Conservation (phyloP, 495 filamentous ascomycete genomes). For the Penicillium arizonense region DNA sequence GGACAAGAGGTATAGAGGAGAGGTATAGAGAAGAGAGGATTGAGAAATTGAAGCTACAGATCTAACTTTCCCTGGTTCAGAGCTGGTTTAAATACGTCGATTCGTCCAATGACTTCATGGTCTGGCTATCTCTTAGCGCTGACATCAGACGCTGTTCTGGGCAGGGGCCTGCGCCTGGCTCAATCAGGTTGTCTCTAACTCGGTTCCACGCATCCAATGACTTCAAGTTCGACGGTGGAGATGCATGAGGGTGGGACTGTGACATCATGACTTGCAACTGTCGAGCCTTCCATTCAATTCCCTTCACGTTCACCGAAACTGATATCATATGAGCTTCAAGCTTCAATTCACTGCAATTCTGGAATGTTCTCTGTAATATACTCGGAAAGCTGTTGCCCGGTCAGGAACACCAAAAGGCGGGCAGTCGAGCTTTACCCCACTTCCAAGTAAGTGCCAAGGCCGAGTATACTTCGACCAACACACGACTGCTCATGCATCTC, state of each 20-base stretch:
- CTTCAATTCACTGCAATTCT: not conserved
- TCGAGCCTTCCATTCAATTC: not conserved
- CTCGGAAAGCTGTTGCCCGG: no score
- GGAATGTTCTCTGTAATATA: no score
- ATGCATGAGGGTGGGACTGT: not conserved
- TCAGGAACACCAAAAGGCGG: no score
- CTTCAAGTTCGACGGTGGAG: conserved; percentile 1
- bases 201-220: not conserved
- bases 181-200: conserved; percentile 2
- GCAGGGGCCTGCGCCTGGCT: not conserved
- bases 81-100: not conserved
- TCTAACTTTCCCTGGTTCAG: no score
- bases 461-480: no score
- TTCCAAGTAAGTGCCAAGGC: no score
- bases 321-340: not conserved
- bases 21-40: not conserved
- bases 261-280: conserved; percentile 6
- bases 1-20: not conserved
- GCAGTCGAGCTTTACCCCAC: no score
- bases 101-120: conserved; percentile 8
- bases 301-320: no score
- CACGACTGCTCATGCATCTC: no score
- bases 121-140: not conserved
- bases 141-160: conserved; percentile 1
- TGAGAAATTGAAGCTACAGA: not conserved